Base-by-base conservation (phyloP, 129 eudicot species). In the Flaveria linearis region DNA sequence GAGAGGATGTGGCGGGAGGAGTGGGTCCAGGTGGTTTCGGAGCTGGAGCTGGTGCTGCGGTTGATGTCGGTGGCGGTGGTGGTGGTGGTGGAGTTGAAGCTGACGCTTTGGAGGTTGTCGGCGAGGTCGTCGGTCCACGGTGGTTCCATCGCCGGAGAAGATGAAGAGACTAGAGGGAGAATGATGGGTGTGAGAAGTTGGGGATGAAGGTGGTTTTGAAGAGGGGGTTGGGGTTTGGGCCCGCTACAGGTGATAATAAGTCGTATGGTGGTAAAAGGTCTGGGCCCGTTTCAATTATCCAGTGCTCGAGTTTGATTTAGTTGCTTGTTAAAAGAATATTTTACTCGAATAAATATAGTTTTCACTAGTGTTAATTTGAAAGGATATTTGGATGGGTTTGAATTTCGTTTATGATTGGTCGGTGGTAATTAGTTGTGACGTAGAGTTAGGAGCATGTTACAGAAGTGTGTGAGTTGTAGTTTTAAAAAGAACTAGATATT, bases 81-180 rank as follows among this genome's bases (percentile, higher is more conserved):
- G 65, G 87, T 67, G 68, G 95, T 81, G 61, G 96, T 82, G 78
- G 97, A 90, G 89, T 93, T 93, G 96, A 93, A 93, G 77, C 98
- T 93, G 46, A 90, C 74, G 89, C 96, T 90, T 71, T 90, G 90
- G 72, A 93, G 87, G 85, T 92, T 94, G 72, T 90, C 96, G 76
- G 90, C 75, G 15, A 92, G 53, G 77, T 86, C 90, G 82, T 87
- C 92, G 0, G 69, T 52, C 88, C 85, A 76, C 50, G 97, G 97
- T 39, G 77, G 81, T 62, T 81, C 81, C 85, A 75, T 82, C 33
- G 73, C 57, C 57, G 64, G 76, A 75, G 5, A 23, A 14, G 68
- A 50, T 69, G 28, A 53, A 41, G 79, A 20, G 22, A 20, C 22
- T 20, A 20, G 0, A 20, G 22, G 22, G 22, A 20, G n/a, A 2